A percentile compares a stretch with the other conserved stretches of the same genome.
These are phyloP conservation scores for Candida ovalis DNA, from an alignment of 805 yeast genomes.

Conservation along the genomic window DNA sequence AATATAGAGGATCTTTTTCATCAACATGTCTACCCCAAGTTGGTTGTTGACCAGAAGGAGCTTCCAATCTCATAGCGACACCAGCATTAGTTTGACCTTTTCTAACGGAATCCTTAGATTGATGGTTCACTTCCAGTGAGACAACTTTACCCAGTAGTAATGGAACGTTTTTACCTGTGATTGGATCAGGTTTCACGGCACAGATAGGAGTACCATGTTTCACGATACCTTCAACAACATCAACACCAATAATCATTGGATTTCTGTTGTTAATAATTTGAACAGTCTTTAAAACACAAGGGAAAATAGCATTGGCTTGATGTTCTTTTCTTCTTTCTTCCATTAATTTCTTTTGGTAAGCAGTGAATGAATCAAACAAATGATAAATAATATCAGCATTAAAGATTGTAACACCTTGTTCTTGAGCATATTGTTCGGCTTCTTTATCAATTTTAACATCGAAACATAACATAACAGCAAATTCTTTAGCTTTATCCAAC, in stretches of 20 bases:
- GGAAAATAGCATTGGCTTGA: slow-evolving; percentile 86
- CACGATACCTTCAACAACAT: slow-evolving; percentile 85
- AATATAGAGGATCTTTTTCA: slow-evolving; percentile 85
- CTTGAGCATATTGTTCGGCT: slow-evolving; percentile 96
- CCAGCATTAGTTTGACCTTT: slow-evolving; percentile 97
- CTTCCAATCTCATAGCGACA: slow-evolving; percentile 96
- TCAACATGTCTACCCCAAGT: slow-evolving; percentile 99
- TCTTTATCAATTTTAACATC: slow-evolving; percentile 97
- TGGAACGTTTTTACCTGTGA: slow-evolving; percentile 67
- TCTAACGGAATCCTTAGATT: slow-evolving; percentile 70
- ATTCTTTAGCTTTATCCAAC: slow-evolving; percentile 95
- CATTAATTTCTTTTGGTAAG: slow-evolving; percentile 81
- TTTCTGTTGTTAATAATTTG: slow-evolving; percentile 97
- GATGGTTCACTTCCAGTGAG: slow-evolving; percentile 95
- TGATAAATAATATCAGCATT: slow-evolving; percentile 96
- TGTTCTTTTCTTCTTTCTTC: slow-evolving; percentile 90
- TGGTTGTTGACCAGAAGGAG: slow-evolving; percentile 89
- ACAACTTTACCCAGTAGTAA: slow-evolving; percentile 82
- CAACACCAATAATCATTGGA: slow-evolving; percentile 99
- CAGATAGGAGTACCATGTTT: slow-evolving; percentile 94
- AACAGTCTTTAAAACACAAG: slow-evolving; percentile 89
- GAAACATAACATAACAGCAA: slow-evolving; percentile 96
- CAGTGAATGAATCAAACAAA: slow-evolving; percentile 90
- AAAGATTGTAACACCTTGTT: slow-evolving; percentile 87
- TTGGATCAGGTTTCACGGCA: slow-evolving; percentile 86